These are phyloP conservation scores for Hanseniaspora singularis DNA, from an alignment of 805 yeast species.

Conservation along the genomic window DNA sequence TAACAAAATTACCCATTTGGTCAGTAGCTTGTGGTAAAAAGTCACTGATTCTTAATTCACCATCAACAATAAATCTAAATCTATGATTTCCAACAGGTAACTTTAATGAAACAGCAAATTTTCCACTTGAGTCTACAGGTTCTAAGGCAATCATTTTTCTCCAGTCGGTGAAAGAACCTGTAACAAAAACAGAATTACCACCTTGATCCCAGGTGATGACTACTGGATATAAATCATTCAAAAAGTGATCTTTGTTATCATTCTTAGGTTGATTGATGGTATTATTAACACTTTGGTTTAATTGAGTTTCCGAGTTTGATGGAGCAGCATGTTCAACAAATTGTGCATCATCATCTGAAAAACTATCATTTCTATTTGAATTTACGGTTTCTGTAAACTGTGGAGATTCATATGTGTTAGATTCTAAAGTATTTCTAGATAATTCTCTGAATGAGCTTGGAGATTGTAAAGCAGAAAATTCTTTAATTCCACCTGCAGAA, in stretches of 20 bases:
- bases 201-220: constrained; percentile 91
- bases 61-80: constrained; percentile 85
- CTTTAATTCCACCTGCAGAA: not conserved
- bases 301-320: not conserved
- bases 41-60: constrained; percentile 80
- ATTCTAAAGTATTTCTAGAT: constrained; percentile 7
- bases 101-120: constrained; percentile 56
- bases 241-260: constrained; percentile 15
- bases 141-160: constrained; percentile 87
- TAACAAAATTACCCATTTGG: constrained; percentile 90
- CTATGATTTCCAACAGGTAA: constrained; percentile 87
- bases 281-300: not conserved
- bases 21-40: constrained; percentile 93
- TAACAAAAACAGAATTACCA: constrained; percentile 88
- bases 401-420: constrained; percentile 6
- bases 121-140: constrained; percentile 32
- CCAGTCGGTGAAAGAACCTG: constrained; percentile 98
- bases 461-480: not conserved
- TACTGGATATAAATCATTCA: constrained; percentile 34
- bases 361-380: constrained; percentile 6
- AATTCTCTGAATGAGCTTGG: not conserved
- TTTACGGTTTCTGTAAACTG: constrained; percentile 4
- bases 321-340: constrained; percentile 9
- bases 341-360: constrained; percentile 8
- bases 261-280: constrained; percentile 14